These are phyloP conservation scores for Ustilago vetiveriae DNA, from an alignment of 1,284 basidiomycete genomes.

Conservation along the genomic window DNA sequence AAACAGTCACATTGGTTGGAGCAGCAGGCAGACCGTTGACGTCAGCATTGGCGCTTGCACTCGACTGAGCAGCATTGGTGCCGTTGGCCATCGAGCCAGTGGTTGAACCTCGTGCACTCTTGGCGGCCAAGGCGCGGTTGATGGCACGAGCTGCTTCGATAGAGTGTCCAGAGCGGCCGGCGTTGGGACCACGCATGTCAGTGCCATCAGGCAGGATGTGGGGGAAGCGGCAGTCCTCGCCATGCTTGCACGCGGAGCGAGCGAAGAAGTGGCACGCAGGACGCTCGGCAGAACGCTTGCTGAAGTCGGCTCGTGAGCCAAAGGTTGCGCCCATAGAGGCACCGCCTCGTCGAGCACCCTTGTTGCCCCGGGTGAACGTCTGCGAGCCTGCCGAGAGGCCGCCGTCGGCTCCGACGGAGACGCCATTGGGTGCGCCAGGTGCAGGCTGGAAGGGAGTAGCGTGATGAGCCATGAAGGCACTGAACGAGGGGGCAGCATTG, in stretches of 20 bases:
- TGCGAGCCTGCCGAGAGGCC: conserved; percentile 17
- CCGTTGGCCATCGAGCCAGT: conserved; percentile 10
- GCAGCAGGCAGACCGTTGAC: conserved; percentile 7
- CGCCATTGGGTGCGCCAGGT: conserved; percentile 27
- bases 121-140: conserved; percentile 46
- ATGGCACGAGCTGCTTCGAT: conserved; percentile 43
- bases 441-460: conserved; percentile 60
- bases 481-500: conserved; percentile 56
- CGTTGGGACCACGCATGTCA: conserved; percentile 55
- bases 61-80: conserved; percentile 18
- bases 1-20: conserved; percentile 28
- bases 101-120: conserved; percentile 19
- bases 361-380: conserved; percentile 28
- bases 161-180: conserved; percentile 41
- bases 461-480: conserved; percentile 60
- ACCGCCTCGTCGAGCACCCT: conserved; percentile 37
- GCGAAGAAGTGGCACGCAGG: conserved; percentile 65
- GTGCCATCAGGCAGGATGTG: conserved; percentile 65
- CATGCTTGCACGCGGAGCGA: conserved; percentile 60
- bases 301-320: conserved; percentile 36
- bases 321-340: conserved; percentile 33
- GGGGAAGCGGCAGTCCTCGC: conserved; percentile 65
- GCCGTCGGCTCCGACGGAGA: conserved; percentile 22
- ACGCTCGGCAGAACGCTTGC: conserved; percentile 52
- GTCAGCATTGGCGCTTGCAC: conserved; percentile 9